A percentile compares a stretch with the other conserved stretches of the same genome.
phyloP scores from a whole-genome alignment of 2,329 filamentous ascomycete genomes.

The Penicillium polonicum region DNA sequence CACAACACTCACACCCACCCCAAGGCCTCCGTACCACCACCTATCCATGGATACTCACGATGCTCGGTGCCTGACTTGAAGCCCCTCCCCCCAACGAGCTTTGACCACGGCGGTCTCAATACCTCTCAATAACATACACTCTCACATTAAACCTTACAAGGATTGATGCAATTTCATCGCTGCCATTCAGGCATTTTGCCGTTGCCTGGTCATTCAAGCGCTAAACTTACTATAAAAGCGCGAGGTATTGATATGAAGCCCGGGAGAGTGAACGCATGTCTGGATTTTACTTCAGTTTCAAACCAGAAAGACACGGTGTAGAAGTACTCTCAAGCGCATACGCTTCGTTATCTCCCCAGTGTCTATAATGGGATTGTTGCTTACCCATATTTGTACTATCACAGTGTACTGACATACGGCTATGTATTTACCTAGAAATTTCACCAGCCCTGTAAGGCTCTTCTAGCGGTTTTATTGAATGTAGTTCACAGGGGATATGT shows the following conservation, averaged over 20 bases:
- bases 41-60: background rate
- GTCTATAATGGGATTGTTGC: background rate
- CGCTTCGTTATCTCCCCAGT: background rate
- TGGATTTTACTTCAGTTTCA: background rate
- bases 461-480: background rate
- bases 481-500: background rate
- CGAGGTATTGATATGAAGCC: too few relatives aligned
- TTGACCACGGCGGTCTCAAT: background rate
- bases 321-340: background rate
- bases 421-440: background rate
- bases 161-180: background rate
- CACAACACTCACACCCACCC: too few relatives aligned
- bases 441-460: rapidly evolving
- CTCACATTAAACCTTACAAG: background rate
- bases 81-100: background rate
- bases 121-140: background rate
- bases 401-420: too few relatives aligned
- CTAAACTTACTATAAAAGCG: too few relatives aligned
- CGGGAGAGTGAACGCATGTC: background rate
- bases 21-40: too few relatives aligned
- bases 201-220: too few relatives aligned
- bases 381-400: background rate
- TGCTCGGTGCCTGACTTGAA: background rate
- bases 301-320: background rate
- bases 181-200: too few relatives aligned